Evolutionary conservation across 2,329 filamentous ascomycete genomes (phyloP).

Genomic region (Penicillium sumatraense): DNA sequence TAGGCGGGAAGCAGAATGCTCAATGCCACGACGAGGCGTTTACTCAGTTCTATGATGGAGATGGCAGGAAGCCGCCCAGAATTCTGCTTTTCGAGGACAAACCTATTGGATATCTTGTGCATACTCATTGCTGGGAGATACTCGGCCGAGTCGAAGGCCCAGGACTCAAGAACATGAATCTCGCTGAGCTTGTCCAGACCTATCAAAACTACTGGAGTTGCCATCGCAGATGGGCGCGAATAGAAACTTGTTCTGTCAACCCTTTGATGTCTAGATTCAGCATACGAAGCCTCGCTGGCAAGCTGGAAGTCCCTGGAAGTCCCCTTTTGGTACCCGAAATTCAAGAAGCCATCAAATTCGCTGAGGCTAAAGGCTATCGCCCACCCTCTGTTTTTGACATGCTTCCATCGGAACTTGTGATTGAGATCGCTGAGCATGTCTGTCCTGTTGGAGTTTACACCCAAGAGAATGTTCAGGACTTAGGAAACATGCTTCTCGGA

Average conservation of each 20-base stretch:
- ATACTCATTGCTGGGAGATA: constrained; percentile 17
- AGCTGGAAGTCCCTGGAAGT: background rate
- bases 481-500: constrained; percentile 5
- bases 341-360: background rate
- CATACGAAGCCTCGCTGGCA: background rate
- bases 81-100: background rate
- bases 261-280: background rate
- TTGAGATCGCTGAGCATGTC: constrained; percentile 1
- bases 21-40: background rate
- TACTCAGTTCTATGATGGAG: constrained; percentile 2
- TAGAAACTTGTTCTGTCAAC: background rate
- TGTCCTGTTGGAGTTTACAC: constrained; percentile 3
- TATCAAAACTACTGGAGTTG: constrained; percentile 6
- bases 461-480: background rate
- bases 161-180: background rate
- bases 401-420: background rate
- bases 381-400: background rate
- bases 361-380: background rate
- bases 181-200: constrained; percentile 2
- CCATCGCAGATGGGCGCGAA: background rate
- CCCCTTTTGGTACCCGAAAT: background rate
- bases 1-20: background rate
- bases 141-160: background rate
- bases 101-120: constrained; percentile 7
- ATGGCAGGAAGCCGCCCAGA: background rate